Conservation (phyloP, 192 early-diverging fungal species). For the Pilobolus umbonatus region DNA sequence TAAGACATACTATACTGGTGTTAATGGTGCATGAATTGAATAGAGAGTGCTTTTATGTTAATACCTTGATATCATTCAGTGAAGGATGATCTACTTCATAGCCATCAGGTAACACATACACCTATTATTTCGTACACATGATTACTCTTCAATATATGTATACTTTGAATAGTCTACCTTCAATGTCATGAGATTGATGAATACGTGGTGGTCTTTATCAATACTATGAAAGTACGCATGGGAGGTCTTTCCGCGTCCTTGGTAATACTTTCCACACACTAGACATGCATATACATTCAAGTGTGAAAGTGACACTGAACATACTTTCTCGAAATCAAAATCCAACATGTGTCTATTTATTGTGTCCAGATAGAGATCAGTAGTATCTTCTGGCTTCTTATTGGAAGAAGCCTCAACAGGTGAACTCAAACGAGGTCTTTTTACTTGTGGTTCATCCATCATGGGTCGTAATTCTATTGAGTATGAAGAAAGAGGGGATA, state of each 20-base stretch:
- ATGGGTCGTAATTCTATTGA: no score
- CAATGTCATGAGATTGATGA: slow-evolving; percentile 83
- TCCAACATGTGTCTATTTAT: slow-evolving; percentile 84
- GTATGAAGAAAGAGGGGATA: no score
- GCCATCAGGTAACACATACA: slow-evolving; percentile 89
- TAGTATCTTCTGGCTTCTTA: slow-evolving; percentile 20
- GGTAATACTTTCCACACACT: slow-evolving; percentile 93
- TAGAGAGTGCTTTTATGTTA: not conserved
- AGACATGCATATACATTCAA: slow-evolving; percentile 95
- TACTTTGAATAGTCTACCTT: slow-evolving; percentile 36
- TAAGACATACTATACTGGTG: slow-evolving; percentile 64
- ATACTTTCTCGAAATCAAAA: slow-evolving; percentile 98
- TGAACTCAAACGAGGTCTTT: slow-evolving; percentile 12
- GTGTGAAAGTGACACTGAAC: slow-evolving; percentile 90
- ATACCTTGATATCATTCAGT: slow-evolving; percentile 87
- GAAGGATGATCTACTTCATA: slow-evolving; percentile 87
- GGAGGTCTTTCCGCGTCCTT: slow-evolving; percentile 84
- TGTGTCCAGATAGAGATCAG: slow-evolving; percentile 73
- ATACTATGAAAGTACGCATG: slow-evolving; percentile 97
- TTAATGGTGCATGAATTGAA: not conserved
- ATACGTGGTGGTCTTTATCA: slow-evolving; percentile 93
- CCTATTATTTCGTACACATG: slow-evolving; percentile 30
- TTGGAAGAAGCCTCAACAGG: not conserved
- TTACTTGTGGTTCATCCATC: slow-evolving; percentile 6
- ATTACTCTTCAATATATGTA: not conserved